Evolutionary conservation across 2,329 filamentous ascomycete species (phyloP).

Genomic region (Xylariaceae sp.): DNA sequence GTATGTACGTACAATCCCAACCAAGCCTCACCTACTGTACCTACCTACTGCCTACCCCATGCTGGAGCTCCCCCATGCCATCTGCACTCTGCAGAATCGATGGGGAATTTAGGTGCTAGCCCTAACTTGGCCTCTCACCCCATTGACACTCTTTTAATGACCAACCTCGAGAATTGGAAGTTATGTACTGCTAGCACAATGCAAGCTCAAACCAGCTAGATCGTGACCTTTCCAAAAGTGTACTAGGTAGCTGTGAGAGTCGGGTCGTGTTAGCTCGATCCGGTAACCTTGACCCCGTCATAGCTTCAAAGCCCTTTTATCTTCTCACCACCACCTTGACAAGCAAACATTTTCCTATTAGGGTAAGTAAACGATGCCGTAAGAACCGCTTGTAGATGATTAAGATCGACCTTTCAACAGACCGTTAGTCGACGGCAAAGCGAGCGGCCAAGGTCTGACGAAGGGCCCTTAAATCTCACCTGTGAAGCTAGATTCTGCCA

Average conservation of each 20-base stretch:
- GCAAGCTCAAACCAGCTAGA: conserved; percentile 3
- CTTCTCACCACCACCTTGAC: background rate
- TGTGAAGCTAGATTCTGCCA: conserved; percentile 16
- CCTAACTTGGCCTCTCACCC: background rate
- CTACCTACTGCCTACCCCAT: conserved; percentile 32
- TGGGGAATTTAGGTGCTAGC: conserved; percentile 22
- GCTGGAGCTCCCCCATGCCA: conserved; percentile 27
- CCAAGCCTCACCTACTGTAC: conserved; percentile 27
- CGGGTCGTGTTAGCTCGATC: conserved; percentile 18
- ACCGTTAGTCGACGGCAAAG: conserved; percentile 8
- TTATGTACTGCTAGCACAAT: too few relatives aligned
- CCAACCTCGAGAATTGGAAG: background rate
- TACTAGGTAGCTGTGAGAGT: conserved; percentile 21
- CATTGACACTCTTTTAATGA: background rate
- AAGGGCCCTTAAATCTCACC: conserved; percentile 11
- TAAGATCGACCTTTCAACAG: conserved; percentile 6
- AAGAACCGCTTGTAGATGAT: background rate
- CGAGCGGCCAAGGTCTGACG: conserved; percentile 17
- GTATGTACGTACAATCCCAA: too few relatives aligned
- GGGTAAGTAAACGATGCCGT: background rate
- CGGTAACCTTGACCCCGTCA: conserved; percentile 20
- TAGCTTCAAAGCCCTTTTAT: conserved; percentile 9
- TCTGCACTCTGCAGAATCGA: conserved; percentile 23
- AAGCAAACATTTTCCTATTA: conserved; percentile 15
- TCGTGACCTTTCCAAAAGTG: conserved; percentile 19